Conservation (phyloP, 1,284 basidiomycete genomes). For the Ustilago shanxiensis region DNA sequence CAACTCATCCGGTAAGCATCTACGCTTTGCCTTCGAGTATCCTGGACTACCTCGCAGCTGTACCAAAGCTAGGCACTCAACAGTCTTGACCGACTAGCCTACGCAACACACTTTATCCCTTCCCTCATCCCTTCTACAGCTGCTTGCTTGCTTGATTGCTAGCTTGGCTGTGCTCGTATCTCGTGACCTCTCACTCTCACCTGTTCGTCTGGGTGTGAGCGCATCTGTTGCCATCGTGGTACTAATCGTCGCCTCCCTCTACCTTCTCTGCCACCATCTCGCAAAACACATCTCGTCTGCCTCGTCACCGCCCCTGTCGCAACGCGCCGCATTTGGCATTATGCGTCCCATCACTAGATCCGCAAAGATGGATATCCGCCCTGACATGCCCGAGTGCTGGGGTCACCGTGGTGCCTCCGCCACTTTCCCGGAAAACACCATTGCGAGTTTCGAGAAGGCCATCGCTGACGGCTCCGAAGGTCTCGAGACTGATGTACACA, state of each 20-base stretch:
- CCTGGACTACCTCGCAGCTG: conserved; percentile 1
- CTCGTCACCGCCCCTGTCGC: conserved; percentile 1
- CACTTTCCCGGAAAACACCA: conserved; percentile 69
- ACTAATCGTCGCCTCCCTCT: conserved; percentile 37
- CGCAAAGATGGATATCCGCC: conserved; percentile 50
- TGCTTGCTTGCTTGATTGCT: not conserved
- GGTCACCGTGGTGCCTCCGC: conserved; percentile 69
- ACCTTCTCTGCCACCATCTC: conserved; percentile 15
- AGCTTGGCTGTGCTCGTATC: conserved; percentile 9
- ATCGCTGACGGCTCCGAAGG: conserved; percentile 68
- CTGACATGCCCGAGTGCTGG: conserved; percentile 64
- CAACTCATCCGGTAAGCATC: conserved; percentile 23
- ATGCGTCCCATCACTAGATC: conserved; percentile 62
- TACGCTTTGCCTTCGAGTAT: conserved; percentile 10
- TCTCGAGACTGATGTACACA: conserved; percentile 85
- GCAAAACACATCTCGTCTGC: not conserved
- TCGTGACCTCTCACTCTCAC: conserved; percentile 13
- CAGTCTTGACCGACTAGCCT: not conserved
- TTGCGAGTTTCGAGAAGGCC: conserved; percentile 67
- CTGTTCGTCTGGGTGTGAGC: conserved; percentile 19
- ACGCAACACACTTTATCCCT: not conserved
- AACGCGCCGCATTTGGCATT: conserved; percentile 7
- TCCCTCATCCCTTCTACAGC: not conserved
- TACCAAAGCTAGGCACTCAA: not conserved
- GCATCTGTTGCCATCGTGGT: conserved; percentile 26